Base-by-base conservation (phyloP, 306 rosid genomes). In the Nissolia schottii region DNA sequence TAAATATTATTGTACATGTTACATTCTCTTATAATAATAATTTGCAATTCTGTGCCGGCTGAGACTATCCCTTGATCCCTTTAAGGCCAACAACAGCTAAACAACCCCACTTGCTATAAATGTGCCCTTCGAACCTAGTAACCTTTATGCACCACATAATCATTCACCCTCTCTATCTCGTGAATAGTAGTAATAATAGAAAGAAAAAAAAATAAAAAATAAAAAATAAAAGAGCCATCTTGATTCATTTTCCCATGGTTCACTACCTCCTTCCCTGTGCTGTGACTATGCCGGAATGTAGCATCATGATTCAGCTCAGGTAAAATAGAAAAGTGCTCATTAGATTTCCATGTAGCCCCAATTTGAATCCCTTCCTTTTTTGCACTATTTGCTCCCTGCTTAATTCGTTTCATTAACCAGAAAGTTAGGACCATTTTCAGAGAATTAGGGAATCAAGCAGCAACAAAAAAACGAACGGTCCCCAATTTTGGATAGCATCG, bases 401-500 rank as follows among this genome's bases (percentile, higher is more conserved):
- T 43, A 43, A n/a, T 67, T 70, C 34, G 67, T 56, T 75, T 22
- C 45, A 55, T 27, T 4, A 60, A 64, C 14, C 23, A 69, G 25
- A 3, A 3, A 61, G 7, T 45, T 13, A 69, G 85, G 85, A 87
- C 83, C 88, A 81, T 74, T 69, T n/a, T 81, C 74, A 73, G 81
- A 83, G 69, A 67, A 45, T 14, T 45, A 45, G 67, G 67, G 71
- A 77, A 28, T 32, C 46, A 80, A 58, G 69, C 72, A 78, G 70
- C 75, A 72, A n/a, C n/a, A n/a, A n/a, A n/a, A 64, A 71, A 70
- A 34, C 10, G 7, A 15, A 40, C 19, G 83, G 85, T 80, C 90
- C 82, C 86, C 54, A 71, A 49, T 76, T n/a, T 81, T 79, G 80
- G 81, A 79, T 76, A 75, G 62, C 79, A 80, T 24, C n/a, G n/a